Conservation (phyloP, 1,284 basidiomycete species). For the Puccinia polysora region DNA sequence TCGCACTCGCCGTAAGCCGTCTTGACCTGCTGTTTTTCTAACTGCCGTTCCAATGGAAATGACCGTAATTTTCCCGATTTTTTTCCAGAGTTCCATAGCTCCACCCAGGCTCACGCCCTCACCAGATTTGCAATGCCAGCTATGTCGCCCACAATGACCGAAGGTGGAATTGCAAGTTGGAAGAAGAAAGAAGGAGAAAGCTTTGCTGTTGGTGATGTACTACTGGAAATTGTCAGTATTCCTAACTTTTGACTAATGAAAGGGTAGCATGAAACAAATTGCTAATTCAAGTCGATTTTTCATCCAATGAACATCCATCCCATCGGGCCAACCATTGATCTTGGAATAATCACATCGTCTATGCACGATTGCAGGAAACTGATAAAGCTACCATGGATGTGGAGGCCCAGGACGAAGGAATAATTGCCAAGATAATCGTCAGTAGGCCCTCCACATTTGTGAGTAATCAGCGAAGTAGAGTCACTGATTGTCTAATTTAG, state of each 20-base stretch:
- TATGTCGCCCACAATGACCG: constrained; percentile 99
- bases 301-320: constrained; percentile 18
- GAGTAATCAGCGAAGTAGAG: neutral
- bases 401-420: constrained; percentile 93
- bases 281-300: too few relatives aligned
- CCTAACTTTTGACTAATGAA: constrained; percentile 3
- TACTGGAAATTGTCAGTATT: constrained; percentile 81
- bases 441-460: constrained; percentile 48
- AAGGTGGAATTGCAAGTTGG: constrained; percentile 96
- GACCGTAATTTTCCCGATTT: neutral
- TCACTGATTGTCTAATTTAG: constrained; percentile 56
- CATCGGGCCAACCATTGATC: neutral
- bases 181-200: constrained; percentile 92
- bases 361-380: constrained; percentile 71
- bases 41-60: neutral
- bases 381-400: constrained; percentile 99
- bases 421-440: constrained; percentile 89
- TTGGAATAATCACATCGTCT: neutral
- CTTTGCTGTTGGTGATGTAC: constrained; percentile 83
- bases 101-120: constrained; percentile 70
- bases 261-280: neutral
- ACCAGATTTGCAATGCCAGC: constrained; percentile 94
- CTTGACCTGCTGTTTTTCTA: neutral
- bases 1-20: constrained; percentile 10
- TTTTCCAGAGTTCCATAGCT: constrained; percentile 74